Percentiles rank a stretch among this genome's conserved stretches.
phyloP scores from a whole-genome alignment of 2,329 filamentous ascomycete species.

The Paracoccidioides lutzii region DNA sequence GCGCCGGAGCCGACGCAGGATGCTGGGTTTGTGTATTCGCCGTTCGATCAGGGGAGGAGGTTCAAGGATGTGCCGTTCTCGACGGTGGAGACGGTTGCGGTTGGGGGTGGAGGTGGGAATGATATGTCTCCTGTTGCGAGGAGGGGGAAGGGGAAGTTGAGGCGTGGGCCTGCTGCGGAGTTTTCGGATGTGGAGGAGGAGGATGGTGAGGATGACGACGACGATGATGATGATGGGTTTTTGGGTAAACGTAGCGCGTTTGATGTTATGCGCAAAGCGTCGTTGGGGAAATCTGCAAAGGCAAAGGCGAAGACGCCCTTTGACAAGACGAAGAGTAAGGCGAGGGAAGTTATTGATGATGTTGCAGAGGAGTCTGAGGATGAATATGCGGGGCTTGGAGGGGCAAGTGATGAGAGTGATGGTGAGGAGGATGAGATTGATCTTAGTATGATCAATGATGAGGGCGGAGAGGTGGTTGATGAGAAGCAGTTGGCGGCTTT shows the following conservation, averaged over 20 bases:
- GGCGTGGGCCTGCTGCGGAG: conserved; percentile 32
- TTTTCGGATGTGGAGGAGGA: conserved; percentile 37
- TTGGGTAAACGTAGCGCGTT: conserved; percentile 46
- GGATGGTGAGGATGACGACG: conserved; percentile 26
- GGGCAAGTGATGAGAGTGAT: conserved; percentile 74
- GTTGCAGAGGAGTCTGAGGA: conserved; percentile 96
- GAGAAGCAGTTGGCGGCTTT: conserved; percentile 73
- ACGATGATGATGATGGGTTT: conserved; percentile 17
- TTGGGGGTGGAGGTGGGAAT: conserved; percentile 33
- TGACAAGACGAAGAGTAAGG: conserved; percentile 75
- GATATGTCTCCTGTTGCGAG: conserved; percentile 53
- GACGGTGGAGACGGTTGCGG: conserved; percentile 56
- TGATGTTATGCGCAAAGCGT: conserved; percentile 51
- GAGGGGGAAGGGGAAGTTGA: conserved; percentile 36
- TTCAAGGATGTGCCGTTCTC: conserved; percentile 54
- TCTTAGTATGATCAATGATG: conserved; percentile 82
- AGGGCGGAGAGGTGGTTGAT: conserved; percentile 61
- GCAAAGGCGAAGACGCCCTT: conserved; percentile 37
- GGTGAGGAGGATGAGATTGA: conserved; percentile 64
- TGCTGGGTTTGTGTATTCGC: conserved; percentile 58
- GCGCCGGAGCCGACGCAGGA: conserved; percentile 71
- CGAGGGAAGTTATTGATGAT: conserved; percentile 77
- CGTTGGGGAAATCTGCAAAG: conserved; percentile 38
- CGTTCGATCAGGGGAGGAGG: conserved; percentile 52
- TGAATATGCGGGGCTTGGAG: conserved; percentile 89